phyloP scores from a whole-genome alignment of 257 asterid genomes.

The Fraxinus quadrangulata region DNA sequence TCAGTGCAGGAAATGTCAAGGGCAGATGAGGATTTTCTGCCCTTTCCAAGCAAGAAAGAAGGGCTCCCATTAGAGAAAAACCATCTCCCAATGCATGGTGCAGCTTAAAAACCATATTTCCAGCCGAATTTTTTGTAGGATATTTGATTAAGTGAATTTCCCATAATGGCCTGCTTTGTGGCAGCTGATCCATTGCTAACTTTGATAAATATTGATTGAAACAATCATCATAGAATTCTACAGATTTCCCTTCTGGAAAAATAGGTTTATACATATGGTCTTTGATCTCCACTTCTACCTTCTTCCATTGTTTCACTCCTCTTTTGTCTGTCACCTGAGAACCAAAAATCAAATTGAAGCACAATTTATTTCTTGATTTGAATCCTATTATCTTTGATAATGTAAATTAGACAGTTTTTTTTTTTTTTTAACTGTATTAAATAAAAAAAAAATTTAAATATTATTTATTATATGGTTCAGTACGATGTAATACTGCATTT shows the following conservation, averaged over 20 bases:
- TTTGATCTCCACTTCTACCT: slow-evolving; percentile 47
- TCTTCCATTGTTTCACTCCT: slow-evolving; percentile 62
- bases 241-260: slow-evolving; percentile 34
- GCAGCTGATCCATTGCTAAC: slow-evolving; percentile 41
- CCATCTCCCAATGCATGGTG: slow-evolving; percentile 84
- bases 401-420: too few species aligned
- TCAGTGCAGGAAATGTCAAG: slow-evolving; percentile 45
- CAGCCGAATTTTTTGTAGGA: slow-evolving; percentile 51
- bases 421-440: too few species aligned
- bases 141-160: slow-evolving; percentile 68
- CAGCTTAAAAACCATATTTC: slow-evolving; percentile 51
- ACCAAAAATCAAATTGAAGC: background rate
- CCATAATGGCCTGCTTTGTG: slow-evolving; percentile 59
- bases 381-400: background rate
- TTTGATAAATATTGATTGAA: slow-evolving; percentile 50
- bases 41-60: slow-evolving; percentile 65
- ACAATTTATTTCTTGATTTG: background rate
- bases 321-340: slow-evolving; percentile 46
- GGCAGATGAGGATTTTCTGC: slow-evolving; percentile 60
- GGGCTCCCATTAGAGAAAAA: slow-evolving; percentile 75
- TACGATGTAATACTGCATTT: too few species aligned
- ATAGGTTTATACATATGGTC: slow-evolving; percentile 51
- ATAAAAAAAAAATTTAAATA: too few species aligned
- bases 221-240: slow-evolving; percentile 47
- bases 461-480: too few species aligned